Conservation (phyloP, 305 asterid species). For the Euphrasia arctica region DNA sequence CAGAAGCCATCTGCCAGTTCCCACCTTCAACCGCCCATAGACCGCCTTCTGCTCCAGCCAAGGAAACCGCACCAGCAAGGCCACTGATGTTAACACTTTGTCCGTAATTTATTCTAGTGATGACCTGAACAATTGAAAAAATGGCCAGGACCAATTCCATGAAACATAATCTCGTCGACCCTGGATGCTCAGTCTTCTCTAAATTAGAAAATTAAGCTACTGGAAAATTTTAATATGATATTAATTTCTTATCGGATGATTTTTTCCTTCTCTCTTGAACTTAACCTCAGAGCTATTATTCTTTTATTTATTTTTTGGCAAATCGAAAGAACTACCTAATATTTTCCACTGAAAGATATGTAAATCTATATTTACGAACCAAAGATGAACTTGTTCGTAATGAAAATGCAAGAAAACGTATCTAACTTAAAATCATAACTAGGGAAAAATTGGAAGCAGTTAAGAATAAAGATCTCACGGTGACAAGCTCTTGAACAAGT, state of each 20-base stretch:
- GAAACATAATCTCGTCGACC: conserved; percentile 14
- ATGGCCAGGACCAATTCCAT: conserved; percentile 4
- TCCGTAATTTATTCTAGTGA: conserved; percentile 91
- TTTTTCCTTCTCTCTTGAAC: background rate
- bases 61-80: conserved; percentile 92
- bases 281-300: background rate
- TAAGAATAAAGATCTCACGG: conserved; percentile 49
- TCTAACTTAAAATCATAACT: background rate
- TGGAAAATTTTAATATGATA: background rate
- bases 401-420: background rate
- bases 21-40: conserved; percentile 92
- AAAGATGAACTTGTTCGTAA: background rate
- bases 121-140: conserved; percentile 49
- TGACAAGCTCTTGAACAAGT: conserved; percentile 79
- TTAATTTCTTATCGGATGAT: background rate
- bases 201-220: background rate
- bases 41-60: conserved; percentile 92
- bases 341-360: too few relatives aligned
- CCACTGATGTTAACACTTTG: conserved; percentile 90
- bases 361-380: too few relatives aligned
- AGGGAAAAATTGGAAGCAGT: background rate
- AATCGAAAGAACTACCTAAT: too few relatives aligned
- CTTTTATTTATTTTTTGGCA: background rate
- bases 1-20: conserved; percentile 96
- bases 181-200: background rate